A percentile compares a stretch with the other conserved stretches of the same genome.
These are phyloP conservation scores for Dimocarpus longan DNA, from an alignment of 345 rosid genomes.

Conservation along the genomic window DNA sequence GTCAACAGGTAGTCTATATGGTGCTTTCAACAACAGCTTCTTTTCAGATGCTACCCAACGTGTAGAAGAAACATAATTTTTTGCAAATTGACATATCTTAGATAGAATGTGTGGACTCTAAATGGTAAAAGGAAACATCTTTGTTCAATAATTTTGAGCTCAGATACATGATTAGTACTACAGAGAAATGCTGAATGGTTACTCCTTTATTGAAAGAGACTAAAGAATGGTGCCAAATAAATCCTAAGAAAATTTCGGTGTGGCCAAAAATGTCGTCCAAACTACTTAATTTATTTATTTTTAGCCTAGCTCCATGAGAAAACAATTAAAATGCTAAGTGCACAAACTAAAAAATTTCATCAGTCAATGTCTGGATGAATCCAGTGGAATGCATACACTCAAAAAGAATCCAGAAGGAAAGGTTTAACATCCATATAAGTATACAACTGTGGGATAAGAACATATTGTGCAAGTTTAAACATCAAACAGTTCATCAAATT, in stretches of 20 bases:
- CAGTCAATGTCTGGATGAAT: background rate
- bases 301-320: background rate
- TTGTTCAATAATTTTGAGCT: background rate
- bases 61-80: background rate
- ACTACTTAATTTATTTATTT: background rate
- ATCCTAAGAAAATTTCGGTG: background rate
- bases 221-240: background rate
- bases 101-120: too few relatives aligned
- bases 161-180: background rate
- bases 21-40: background rate
- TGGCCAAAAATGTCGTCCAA: background rate
- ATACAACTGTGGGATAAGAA: background rate
- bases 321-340: background rate
- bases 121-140: background rate
- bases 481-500: background rate
- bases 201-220: background rate
- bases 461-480: background rate
- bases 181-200: background rate
- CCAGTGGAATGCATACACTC: background rate
- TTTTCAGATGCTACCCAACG: background rate
- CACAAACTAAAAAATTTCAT: background rate
- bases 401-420: background rate
- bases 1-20: background rate
- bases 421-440: background rate
- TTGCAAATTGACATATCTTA: background rate